phyloP scores from a whole-genome alignment of 1,284 basidiomycete genomes.

The Trichosporon coremiiforme region DNA sequence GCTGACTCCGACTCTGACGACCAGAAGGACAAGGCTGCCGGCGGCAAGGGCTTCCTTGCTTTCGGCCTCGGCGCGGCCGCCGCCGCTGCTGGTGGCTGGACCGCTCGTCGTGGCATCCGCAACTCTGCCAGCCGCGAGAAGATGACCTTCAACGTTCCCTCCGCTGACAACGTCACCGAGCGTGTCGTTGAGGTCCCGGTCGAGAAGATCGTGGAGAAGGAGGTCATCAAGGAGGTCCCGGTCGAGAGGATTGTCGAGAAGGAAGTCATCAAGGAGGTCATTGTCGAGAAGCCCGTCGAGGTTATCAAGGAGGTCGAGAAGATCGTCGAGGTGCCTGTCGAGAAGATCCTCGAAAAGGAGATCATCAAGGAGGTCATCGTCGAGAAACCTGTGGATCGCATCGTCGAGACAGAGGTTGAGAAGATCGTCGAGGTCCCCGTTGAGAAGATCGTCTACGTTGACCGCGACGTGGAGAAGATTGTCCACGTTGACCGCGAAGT shows the following conservation, averaged over 20 bases:
- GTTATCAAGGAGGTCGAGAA: slow-evolving; percentile 45
- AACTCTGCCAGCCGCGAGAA: slow-evolving; percentile 23
- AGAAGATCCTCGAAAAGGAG: slow-evolving; percentile 48
- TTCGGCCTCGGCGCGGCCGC: slow-evolving; percentile 31
- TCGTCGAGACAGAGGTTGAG: slow-evolving; percentile 52
- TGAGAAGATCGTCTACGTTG: slow-evolving; percentile 52
- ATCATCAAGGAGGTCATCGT: slow-evolving; percentile 43
- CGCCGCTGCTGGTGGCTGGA: slow-evolving; percentile 38
- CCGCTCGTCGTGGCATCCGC: slow-evolving; percentile 33
- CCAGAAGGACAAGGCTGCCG: slow-evolving; percentile 46
- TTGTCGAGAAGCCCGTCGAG: slow-evolving; percentile 45
- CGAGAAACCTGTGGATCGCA: slow-evolving; percentile 30
- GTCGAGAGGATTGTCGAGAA: slow-evolving; percentile 43
- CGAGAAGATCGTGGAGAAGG: slow-evolving; percentile 41
- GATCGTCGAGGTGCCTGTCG: slow-evolving; percentile 55
- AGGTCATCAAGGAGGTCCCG: slow-evolving; percentile 40
- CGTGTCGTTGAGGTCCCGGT: slow-evolving; percentile 53
- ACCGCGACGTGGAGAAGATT: slow-evolving; percentile 47
- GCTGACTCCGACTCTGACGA: slow-evolving; percentile 63
- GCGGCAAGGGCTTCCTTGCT: slow-evolving; percentile 16
- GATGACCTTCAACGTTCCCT: slow-evolving; percentile 28
- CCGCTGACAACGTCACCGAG: slow-evolving; percentile 47
- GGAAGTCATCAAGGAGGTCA: slow-evolving; percentile 44
- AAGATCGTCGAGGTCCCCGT: slow-evolving; percentile 49
- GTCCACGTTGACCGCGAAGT: slow-evolving; percentile 53